Base-by-base conservation (phyloP, 129 eudicot species). In the Pittosporum tobira region DNA sequence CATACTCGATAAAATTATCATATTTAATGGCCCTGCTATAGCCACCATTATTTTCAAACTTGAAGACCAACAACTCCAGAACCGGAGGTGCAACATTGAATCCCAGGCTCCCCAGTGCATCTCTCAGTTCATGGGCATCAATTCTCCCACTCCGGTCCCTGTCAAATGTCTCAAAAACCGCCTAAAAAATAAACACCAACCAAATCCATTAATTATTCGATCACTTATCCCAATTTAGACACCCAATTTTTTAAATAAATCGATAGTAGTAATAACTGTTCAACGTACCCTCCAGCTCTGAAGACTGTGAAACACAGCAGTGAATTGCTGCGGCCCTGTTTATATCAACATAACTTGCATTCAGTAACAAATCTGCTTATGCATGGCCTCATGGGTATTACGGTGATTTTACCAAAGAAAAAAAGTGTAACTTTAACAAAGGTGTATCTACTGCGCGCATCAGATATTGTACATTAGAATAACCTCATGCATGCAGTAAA, bases 1-100 rank as follows among this genome's bases (percentile, higher is more conserved):
- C 95, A 13, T 89, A 85, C 98, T 86, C 98, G 2, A 91, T 86
- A 81, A 91, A 91, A 37, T 83, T 91, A 69, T 91, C 98, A 61
- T 91, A 91, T 81, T 86, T 94, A 57, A 91, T 75, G 27, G 95
- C 95, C 75, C 60, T 80, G 64, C 61, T 72, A 62, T 71, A 66
- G 67, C 98, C 98, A 42, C 96, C 94, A 62, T 63, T 70, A 48
- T 91, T 86, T 62, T 86, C 95, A 44, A 86, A 91, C 77, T 86
- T 91, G 38, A 94, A 78, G 25, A 86, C 81, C 51, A 91, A 74
- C 63, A 91, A 65, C 31, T 91, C 95, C 67, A 91, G 49, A 42
- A 91, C 79, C 19, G 38, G 62, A 2, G 96, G 90, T 25, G 95
- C 75, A 19, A 91, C 80, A 0, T 77, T 52, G 64, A 77, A 91